Conservation (phyloP, 805 yeast genomes). For the Candida peoriensis region DNA sequence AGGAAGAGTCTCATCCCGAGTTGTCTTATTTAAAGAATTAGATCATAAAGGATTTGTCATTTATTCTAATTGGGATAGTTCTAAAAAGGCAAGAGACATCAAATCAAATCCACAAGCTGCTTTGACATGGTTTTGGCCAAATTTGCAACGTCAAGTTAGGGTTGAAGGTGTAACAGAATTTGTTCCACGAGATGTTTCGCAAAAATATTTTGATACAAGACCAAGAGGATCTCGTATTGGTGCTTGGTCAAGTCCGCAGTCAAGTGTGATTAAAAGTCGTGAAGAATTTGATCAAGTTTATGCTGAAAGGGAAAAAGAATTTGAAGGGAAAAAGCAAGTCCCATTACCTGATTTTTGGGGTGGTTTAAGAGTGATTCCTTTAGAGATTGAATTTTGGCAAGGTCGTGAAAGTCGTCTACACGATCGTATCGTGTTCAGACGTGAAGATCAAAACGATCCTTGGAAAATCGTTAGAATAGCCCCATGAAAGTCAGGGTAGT, state of each 20-base stretch:
- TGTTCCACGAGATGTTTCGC: slow-evolving; percentile 67
- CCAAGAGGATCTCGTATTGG: slow-evolving; percentile 94
- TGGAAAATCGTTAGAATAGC: slow-evolving; percentile 73
- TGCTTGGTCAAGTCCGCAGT: slow-evolving; percentile 96
- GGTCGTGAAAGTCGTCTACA: slow-evolving; percentile 88
- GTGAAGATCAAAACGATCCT: slow-evolving; percentile 43
- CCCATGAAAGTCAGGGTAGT: slow-evolving; percentile 37
- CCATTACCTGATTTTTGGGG: slow-evolving; percentile 98
- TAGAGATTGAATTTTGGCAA: slow-evolving; percentile 96
- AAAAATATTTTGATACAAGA: slow-evolving; percentile 76
- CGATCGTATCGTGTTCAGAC: slow-evolving; percentile 73
- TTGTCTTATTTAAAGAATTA: slow-evolving; percentile 83
- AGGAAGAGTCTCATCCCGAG: slow-evolving; percentile 84
- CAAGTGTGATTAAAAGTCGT: slow-evolving; percentile 51
- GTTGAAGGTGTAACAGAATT: slow-evolving; percentile 82
- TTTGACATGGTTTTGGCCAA: slow-evolving; percentile 88
- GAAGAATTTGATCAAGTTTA: slow-evolving; percentile 57
- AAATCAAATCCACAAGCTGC: slow-evolving; percentile 74
- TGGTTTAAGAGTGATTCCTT: slow-evolving; percentile 81
- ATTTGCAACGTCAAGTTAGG: slow-evolving; percentile 85
- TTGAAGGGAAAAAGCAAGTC: slow-evolving; percentile 56
- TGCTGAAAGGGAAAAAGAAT: slow-evolving; percentile 44
- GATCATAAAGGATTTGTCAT: slow-evolving; percentile 81
- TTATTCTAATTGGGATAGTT: slow-evolving; percentile 87
- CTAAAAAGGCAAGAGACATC: slow-evolving; percentile 75